Evolutionary conservation across 257 asterid species (phyloP).

Genomic region (Coffea eugenioides): DNA sequence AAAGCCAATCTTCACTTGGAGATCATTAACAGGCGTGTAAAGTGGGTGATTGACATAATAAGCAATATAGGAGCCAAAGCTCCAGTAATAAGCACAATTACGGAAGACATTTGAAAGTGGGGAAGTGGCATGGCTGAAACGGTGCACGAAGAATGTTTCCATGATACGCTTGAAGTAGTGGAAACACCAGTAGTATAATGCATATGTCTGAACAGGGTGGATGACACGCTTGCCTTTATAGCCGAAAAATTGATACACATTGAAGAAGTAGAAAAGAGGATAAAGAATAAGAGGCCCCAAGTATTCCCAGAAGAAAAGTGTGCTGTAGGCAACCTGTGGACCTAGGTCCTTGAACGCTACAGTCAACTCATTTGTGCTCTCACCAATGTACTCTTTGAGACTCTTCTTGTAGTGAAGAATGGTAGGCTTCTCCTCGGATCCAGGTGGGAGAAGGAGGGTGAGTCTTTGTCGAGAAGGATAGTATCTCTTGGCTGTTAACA

Average conservation of each 20-base stretch:
- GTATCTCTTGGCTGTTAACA: constrained; percentile 62
- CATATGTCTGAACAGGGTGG: constrained; percentile 88
- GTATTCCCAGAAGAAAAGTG: constrained; percentile 91
- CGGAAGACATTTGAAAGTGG: constrained; percentile 86
- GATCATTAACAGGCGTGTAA: constrained; percentile 84
- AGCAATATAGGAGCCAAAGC: constrained; percentile 83
- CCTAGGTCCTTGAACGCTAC: constrained; percentile 93
- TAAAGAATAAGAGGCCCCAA: constrained; percentile 86
- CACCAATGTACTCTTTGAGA: constrained; percentile 65
- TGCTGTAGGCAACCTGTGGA: constrained; percentile 83
- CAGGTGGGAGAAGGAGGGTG: constrained; percentile 75
- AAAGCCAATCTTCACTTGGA: constrained; percentile 86
- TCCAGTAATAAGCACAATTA: constrained; percentile 97
- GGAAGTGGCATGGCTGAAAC: constrained; percentile 98
- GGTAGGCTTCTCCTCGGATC: constrained; percentile 73
- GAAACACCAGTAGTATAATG: constrained; percentile 88
- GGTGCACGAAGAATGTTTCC: constrained; percentile 96
- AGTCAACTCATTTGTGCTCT: constrained; percentile 49
- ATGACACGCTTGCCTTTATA: constrained; percentile 62
- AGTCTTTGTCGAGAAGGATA: constrained; percentile 86
- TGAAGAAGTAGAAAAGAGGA: constrained; percentile 75
- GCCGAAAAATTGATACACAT: constrained; percentile 64
- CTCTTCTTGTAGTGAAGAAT: constrained; percentile 69
- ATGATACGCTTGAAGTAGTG: constrained; percentile 90
- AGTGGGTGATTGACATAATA: constrained; percentile 88